Evolutionary conservation across 306 rosid species (phyloP).

Genomic region (Medicago truncatula): DNA sequence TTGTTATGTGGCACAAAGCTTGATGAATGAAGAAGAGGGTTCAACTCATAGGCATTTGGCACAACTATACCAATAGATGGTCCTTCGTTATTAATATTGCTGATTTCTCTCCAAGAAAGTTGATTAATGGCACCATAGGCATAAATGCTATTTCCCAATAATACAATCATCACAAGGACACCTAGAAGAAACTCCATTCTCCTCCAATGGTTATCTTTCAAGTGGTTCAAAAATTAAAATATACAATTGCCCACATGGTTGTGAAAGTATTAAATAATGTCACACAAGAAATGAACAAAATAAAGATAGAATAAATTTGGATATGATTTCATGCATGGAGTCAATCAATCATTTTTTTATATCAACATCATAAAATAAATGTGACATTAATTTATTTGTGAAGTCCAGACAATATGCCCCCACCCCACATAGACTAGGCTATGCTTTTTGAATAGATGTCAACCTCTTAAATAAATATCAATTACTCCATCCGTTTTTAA

Average conservation of each 20-base stretch:
- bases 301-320: background rate
- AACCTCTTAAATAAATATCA: too few species aligned
- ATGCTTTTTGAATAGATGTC: too few species aligned
- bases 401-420: too few species aligned
- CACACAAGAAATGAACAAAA: background rate
- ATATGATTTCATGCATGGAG: background rate
- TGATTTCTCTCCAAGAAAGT: constrained; percentile 46
- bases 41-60: constrained; percentile 73
- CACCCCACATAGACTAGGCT: too few species aligned
- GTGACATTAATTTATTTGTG: too few species aligned
- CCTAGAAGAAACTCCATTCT: constrained; percentile 36
- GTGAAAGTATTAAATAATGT: background rate
- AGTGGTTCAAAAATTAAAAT: background rate
- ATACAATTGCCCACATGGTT: background rate
- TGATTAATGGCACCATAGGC: constrained; percentile 51
- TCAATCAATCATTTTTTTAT: background rate
- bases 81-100: constrained; percentile 52
- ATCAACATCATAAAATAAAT: background rate
- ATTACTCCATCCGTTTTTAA: too few species aligned
- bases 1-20: constrained; percentile 48
- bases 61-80: constrained; percentile 78
- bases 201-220: constrained; percentile 40
- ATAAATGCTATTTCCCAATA: constrained; percentile 40
- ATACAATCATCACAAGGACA: constrained; percentile 31
- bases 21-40: constrained; percentile 74